phyloP scores from a whole-genome alignment of 176 grass and related monocot species.

The Bromus sterilis region DNA sequence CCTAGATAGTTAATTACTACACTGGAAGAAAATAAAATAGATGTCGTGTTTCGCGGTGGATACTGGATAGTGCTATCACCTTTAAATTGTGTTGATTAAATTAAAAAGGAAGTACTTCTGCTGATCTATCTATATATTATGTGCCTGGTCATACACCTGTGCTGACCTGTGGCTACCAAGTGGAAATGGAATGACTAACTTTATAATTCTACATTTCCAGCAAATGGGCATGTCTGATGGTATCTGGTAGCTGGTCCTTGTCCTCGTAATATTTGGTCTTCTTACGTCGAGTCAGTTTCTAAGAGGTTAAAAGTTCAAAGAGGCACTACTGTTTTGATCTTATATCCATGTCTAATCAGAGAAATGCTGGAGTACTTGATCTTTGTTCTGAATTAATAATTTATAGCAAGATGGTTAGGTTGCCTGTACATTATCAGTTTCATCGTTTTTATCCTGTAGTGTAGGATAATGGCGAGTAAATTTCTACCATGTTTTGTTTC shows the following conservation, averaged over 20 bases:
- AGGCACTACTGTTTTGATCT: neutral
- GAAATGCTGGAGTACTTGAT: neutral
- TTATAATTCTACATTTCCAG: neutral
- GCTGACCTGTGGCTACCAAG: neutral
- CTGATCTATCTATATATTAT: neutral
- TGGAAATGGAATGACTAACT: neutral
- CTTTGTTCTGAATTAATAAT: neutral
- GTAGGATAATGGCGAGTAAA: no score
- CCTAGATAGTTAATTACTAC: neutral
- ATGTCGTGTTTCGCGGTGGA: neutral
- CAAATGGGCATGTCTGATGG: neutral
- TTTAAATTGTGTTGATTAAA: neutral
- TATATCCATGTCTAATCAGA: neutral
- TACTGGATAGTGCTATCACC: neutral
- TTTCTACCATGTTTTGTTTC: no score
- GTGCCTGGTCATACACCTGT: neutral
- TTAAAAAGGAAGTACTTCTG: neutral
- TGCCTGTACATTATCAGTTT: neutral
- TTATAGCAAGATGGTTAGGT: no score
- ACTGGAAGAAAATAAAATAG: neutral
- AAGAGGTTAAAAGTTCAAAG: constrained; percentile 37
- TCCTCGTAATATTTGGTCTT: neutral
- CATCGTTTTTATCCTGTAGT: neutral
- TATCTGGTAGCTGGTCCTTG: neutral
- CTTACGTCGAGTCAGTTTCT: constrained; percentile 52